Evolutionary conservation across 768 basidiomycete species (phyloP).

Genomic region (Astraeus odoratus): DNA sequence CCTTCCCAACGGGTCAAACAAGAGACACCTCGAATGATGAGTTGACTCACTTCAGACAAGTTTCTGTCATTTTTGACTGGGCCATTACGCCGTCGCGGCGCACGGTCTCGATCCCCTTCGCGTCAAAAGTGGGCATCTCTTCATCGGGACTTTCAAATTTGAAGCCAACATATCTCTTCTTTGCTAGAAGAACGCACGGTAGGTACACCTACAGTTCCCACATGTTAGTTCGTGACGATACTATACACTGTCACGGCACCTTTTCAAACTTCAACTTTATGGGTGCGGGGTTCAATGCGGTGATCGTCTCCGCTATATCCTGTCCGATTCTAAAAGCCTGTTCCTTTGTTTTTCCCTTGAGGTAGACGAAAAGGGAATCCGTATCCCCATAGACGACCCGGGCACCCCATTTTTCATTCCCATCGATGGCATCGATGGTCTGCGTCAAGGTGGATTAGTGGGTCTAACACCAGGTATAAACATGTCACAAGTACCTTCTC

Average conservation of each 20-base stretch:
- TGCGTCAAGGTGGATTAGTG: constrained; percentile 23
- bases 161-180: constrained; percentile 98
- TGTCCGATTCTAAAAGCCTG: constrained; percentile 91
- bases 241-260: constrained; percentile 32
- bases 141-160: constrained; percentile 88
- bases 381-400: constrained; percentile 97
- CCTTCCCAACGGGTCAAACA: constrained; percentile 33
- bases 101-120: constrained; percentile 97
- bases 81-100: constrained; percentile 88
- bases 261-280: constrained; percentile 98
- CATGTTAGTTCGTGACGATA: not conserved
- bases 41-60: constrained; percentile 66
- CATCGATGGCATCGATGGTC: constrained; percentile 79
- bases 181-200: constrained; percentile 92
- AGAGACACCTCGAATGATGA: not conserved
- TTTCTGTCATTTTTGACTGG: constrained; percentile 89
- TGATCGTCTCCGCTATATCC: constrained; percentile 87
- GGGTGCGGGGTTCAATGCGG: constrained; percentile 80
- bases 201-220: constrained; percentile 70
- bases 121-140: constrained; percentile 75
- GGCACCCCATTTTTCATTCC: constrained; percentile 80
- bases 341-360: constrained; percentile 87
- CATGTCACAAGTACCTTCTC: constrained; percentile 55
- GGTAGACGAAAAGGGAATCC: constrained; percentile 87
- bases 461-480: not conserved